A percentile compares a stretch with the other conserved stretches of the same genome.
Evolutionary conservation across 345 rosid species (phyloP).

Genomic region (Eucalyptus cloeziana): DNA sequence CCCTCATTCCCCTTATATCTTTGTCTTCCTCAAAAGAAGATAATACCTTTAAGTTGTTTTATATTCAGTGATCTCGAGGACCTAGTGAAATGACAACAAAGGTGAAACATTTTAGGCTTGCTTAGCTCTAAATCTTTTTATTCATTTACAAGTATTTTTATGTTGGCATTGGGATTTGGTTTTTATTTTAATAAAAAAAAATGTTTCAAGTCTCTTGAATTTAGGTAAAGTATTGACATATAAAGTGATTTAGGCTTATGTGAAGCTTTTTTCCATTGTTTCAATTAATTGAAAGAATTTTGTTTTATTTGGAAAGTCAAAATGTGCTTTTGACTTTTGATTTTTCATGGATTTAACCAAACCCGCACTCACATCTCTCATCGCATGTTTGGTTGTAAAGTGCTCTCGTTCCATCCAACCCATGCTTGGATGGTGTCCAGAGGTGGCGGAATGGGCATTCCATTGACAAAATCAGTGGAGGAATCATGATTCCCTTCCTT

Average conservation of each 20-base stretch:
- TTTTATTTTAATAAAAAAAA: not conserved
- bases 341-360: not conserved
- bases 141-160: not conserved
- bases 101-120: not conserved
- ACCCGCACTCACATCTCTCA: not conserved
- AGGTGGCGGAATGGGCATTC: not conserved
- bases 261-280: not conserved
- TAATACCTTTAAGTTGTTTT: not conserved
- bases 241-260: not conserved
- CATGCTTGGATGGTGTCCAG: not conserved
- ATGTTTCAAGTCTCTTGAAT: not conserved
- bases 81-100: not conserved
- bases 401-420: not conserved
- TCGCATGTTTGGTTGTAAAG: not conserved
- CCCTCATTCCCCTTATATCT: rapidly evolving
- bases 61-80: not conserved
- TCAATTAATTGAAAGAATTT: not conserved
- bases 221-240: not conserved
- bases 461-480: not conserved
- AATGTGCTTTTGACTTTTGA: not conserved
- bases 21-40: too few relatives aligned
- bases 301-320: not conserved
- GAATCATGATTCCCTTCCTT: not conserved
- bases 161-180: not conserved
- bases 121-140: not conserved